Base-by-base conservation (phyloP, 2,329 filamentous ascomycete genomes). In the Ambrosiella xylebori region DNA sequence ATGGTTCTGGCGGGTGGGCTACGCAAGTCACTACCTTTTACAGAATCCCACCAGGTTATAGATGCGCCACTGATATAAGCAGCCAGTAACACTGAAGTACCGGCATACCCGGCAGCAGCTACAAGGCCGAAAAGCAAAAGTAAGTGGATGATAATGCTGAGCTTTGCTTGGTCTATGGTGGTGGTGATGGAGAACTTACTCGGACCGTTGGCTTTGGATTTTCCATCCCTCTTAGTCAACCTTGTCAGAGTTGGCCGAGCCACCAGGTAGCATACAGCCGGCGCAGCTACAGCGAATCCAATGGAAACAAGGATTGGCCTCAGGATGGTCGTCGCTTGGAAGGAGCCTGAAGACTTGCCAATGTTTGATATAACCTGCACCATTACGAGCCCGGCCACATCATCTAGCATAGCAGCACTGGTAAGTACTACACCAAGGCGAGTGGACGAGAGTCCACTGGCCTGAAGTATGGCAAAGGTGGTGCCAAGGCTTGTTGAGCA, bases 381-480 rank as follows among this genome's bases (percentile, higher is more conserved):
- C 79, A 91, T 85, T 7, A 90, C 79, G 8, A 91, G 70, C 0
- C 85, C 86, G 1, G 86, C 77, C 0, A 91, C 82, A 68, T 93
- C 86, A 65, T 93, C 87, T 70, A 93, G 79, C 79, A 93, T 86
- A 0, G 86, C 87, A 0, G 85, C 86, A 60, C 79, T 82, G 1
- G 79, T 79, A 0, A 89, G 73, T 0, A 93, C 78, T 69, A 80
- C 59, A 71, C 87, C 76, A 4, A 78, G 65, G 7, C 75, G 69
- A 1, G 74, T 73, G 1, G 66, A 63, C 1, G 66, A 66, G 2
- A 76, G 68, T 0, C 73, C 73, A 19, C 72, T 74, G 0, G 71
- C 66, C 11, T 69, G 65, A 0, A 77, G 68, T 3, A 78, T 70
- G 2, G 80, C 81, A 7, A 86, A 83, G 0, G 76, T 78, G 0